Evolutionary conservation across 169 alveolate genomes (phyloP), one percentile per base, ranked within the genome.

Genomic region (Plasmodium fragile): DNA sequence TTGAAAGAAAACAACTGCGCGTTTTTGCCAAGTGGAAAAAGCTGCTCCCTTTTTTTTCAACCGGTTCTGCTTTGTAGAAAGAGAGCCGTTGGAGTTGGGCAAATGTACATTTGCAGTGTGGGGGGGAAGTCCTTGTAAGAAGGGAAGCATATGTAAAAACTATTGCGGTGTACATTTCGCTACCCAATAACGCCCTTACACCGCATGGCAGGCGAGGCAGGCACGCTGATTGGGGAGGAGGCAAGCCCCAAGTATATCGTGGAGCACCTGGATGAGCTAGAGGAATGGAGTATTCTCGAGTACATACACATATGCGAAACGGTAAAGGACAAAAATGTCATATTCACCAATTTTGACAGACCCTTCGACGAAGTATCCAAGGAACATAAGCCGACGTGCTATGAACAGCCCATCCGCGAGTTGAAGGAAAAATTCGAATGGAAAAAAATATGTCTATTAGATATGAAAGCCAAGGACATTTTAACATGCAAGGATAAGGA

Each of bases 211-310:
- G 36, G 16, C 70, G 71, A 45, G 70, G 75, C 52, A 39, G 16
- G 36, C 41, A 11, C 55, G 39, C 28, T 25, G 39, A 25, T 52
- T 65, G 82, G 70, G 75, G 77, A 52, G 65, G 34, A 45, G 43
- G 18, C n/a, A 0, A 13, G 34, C 75, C 75, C 75, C 75, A 72
- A 75, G 45, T 85, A 53, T 45, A 85, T 85, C 32, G 81, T 85
- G 69, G 93, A 85, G 16, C 93, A 85, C 28, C 30, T 85, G 81
- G 93, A 85, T 53, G 93, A 85, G 25, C 80, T 85, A 1, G 93
- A 93, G 85, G 90, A 82, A 18, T 93, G 96, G 96, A 89, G 96
- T 49, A 75, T 69, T 43, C 85, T 89, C 5, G 96, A 93, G 85
- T 93, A 93, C 78, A 71, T 70, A 59, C 96, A 93, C 82, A 93